Conservation (phyloP, 768 basidiomycete species). For the Serendipita vermifera region DNA sequence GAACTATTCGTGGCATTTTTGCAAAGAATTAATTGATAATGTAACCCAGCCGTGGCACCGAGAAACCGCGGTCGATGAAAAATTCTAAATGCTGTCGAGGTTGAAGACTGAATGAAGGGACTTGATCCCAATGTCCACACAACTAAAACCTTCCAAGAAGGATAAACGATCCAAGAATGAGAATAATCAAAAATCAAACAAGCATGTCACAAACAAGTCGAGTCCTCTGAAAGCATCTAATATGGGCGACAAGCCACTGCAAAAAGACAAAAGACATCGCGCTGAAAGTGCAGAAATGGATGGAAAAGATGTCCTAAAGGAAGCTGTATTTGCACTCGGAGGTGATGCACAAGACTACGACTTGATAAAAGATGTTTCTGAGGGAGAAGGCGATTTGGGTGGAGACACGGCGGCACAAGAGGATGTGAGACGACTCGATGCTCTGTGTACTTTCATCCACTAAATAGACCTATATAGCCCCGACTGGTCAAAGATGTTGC, state of each 20-base stretch:
- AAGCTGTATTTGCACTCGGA: conserved; percentile 32
- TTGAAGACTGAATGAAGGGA: too few species aligned
- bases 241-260: not conserved
- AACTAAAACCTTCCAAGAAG: not conserved
- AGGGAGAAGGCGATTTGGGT: conserved; percentile 23
- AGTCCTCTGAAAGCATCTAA: not conserved
- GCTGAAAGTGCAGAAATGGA: not conserved
- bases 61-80: too few species aligned
- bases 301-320: conserved; percentile 16
- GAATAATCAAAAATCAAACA: not conserved
- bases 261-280: not conserved
- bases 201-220: not conserved
- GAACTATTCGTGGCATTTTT: too few species aligned
- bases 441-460: not conserved
- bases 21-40: too few species aligned
- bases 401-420: conserved; percentile 19
- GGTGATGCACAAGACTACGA: conserved; percentile 37
- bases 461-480: too few species aligned
- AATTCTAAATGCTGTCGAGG: too few species aligned
- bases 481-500: conserved; percentile 37
- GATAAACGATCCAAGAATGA: not conserved
- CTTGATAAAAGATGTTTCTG: conserved; percentile 28
- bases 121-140: too few species aligned
- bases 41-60: too few species aligned
- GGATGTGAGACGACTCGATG: conserved; percentile 25